Percentiles rank a stretch among this genome's conserved stretches.
Conservation (phyloP, 345 rosid genomes). For the Aegle marmelos region DNA sequence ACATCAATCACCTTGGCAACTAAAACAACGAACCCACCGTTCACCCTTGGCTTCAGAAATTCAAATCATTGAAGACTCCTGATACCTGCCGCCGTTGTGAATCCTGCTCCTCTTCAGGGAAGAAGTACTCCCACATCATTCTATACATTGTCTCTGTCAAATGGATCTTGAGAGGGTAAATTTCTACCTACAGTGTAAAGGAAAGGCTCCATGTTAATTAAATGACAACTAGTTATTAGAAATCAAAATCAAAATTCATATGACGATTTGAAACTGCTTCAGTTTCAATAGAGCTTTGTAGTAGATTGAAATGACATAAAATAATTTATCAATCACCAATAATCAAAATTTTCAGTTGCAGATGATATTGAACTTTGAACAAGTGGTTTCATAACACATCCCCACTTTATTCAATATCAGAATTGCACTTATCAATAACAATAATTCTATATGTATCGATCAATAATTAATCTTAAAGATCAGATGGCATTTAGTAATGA, state of each 20-base stretch:
- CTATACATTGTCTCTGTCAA: conserved; percentile 97
- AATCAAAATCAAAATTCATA: not conserved
- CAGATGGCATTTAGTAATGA: not conserved
- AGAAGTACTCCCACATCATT: conserved; percentile 98
- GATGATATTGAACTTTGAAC: not conserved
- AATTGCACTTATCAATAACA: not conserved
- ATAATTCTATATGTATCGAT: not conserved
- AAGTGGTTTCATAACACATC: not conserved
- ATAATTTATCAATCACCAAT: not conserved
- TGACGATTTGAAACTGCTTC: not conserved
- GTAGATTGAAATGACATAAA: not conserved
- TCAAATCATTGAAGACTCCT: not conserved
- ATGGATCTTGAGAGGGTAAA: conserved; percentile 92
- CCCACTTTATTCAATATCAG: not conserved
- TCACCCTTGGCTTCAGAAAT: conserved; percentile 7
- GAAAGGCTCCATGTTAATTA: conserved; percentile 4
- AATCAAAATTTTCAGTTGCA: not conserved
- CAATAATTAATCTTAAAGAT: not conserved
- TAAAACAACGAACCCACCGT: not conserved
- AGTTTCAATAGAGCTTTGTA: not conserved
- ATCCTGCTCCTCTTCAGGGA: conserved; percentile 97
- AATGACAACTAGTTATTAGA: conserved; percentile 2
- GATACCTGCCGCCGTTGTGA: conserved; percentile 93
- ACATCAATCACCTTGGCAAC: conserved; percentile 1
- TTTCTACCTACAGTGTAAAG: conserved; percentile 67